phyloP scores from a whole-genome alignment of 2,329 filamentous ascomycete species.

The Exophiala sp. region DNA sequence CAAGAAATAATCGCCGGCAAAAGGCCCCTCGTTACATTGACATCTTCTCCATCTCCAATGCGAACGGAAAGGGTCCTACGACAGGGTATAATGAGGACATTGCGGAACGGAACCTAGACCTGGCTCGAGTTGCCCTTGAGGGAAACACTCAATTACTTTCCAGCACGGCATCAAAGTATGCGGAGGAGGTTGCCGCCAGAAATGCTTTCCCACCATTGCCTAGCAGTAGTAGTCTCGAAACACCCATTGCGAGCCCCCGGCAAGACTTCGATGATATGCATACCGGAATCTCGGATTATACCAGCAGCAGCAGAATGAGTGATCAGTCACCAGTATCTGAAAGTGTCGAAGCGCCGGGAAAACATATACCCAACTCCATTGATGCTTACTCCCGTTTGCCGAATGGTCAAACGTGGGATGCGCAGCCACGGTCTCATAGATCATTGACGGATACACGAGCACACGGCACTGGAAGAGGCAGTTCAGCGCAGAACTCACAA shows the following conservation, averaged over 20 bases:
- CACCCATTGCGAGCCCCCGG: conserved; percentile 1
- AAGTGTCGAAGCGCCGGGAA: conserved; percentile 1
- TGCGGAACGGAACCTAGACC: conserved; percentile 23
- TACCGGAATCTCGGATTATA: background rate
- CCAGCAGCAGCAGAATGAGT: conserved; percentile 3
- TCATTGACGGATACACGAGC: background rate
- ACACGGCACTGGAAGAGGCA: background rate
- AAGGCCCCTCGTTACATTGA: conserved; percentile 24
- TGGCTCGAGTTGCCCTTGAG: conserved; percentile 11
- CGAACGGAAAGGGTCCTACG: conserved; percentile 1
- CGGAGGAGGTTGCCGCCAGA: conserved; percentile 27
- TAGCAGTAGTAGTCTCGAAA: background rate
- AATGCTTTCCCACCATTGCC: conserved; percentile 23
- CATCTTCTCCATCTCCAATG: conserved; percentile 23
- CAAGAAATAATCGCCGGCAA: conserved; percentile 4
- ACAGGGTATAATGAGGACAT: conserved; percentile 27
- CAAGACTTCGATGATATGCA: background rate
- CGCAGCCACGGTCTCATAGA: conserved; percentile 1
- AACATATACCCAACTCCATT: background rate
- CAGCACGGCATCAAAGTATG: conserved; percentile 21
- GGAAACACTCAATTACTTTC: conserved; percentile 8
- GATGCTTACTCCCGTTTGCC: conserved; percentile 4
- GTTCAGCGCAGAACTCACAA: background rate
- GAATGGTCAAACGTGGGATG: conserved; percentile 1
- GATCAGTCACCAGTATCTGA: conserved; percentile 1